A percentile compares a stretch with the other conserved stretches of the same genome.
These are phyloP conservation scores for Diaporthe sp. DNA, from an alignment of 2,329 filamentous ascomycete species.

Conservation along the genomic window DNA sequence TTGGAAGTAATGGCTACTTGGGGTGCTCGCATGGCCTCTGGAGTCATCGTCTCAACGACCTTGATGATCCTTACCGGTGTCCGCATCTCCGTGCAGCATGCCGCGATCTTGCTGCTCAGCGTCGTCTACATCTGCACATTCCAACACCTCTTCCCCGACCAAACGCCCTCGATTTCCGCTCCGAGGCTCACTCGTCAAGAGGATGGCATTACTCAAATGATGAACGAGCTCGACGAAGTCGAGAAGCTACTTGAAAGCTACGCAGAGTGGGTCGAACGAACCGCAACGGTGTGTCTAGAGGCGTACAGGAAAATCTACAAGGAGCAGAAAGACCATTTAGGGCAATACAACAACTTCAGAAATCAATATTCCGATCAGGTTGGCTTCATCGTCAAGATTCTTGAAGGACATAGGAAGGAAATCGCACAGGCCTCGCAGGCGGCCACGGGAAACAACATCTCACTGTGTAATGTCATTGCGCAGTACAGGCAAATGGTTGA, in stretches of 20 bases:
- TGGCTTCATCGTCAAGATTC: background rate
- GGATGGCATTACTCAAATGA: background rate
- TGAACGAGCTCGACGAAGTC: background rate
- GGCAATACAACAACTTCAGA: background rate
- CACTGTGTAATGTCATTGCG: background rate
- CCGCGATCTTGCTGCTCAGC: too few species aligned
- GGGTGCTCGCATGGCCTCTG: background rate
- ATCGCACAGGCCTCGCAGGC: background rate
- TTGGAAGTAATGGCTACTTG: background rate
- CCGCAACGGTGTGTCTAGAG: background rate
- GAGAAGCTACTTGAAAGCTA: background rate
- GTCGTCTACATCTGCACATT: too few species aligned
- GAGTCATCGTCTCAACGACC: too few species aligned
- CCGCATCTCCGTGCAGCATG: too few species aligned
- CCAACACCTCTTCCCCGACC: too few species aligned
- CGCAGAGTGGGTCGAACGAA: background rate
- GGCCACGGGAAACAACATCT: background rate
- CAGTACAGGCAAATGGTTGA: background rate
- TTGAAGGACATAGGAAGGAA: background rate
- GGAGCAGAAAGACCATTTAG: background rate
- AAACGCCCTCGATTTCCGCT: too few species aligned
- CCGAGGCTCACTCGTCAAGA: too few species aligned
- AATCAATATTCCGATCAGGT: background rate
- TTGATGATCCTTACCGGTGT: too few species aligned
- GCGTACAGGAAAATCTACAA: background rate